Evolutionary conservation across 164 flowering plant species (phyloP).

Genomic region (Vitis vinifera): DNA sequence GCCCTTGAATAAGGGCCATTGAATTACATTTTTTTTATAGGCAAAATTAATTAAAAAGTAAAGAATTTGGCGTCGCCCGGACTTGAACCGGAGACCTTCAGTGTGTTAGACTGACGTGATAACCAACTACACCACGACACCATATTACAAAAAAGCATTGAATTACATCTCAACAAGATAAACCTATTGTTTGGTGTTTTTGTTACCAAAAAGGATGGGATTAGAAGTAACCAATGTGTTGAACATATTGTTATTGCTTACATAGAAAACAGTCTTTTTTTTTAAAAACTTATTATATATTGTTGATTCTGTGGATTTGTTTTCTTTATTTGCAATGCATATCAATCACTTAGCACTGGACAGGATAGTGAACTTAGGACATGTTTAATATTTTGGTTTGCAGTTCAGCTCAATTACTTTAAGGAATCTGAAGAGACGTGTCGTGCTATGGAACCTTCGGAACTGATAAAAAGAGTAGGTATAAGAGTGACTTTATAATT

Average conservation of each 20-base stretch:
- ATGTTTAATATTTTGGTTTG: slow-evolving; percentile 11
- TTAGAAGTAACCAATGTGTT: background rate
- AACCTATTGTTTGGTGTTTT: too few relatives aligned
- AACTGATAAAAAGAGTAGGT: slow-evolving; percentile 78
- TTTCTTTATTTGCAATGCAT: background rate
- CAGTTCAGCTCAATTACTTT: slow-evolving; percentile 52
- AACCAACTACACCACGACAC: too few relatives aligned
- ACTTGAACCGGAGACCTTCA: slow-evolving; percentile 15
- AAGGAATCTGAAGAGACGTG: slow-evolving; percentile 76
- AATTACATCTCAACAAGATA: too few relatives aligned
- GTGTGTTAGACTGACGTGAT: background rate
- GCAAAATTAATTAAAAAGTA: too few relatives aligned
- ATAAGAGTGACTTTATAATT: background rate
- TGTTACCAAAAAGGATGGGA: too few relatives aligned
- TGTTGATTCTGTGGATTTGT: background rate
- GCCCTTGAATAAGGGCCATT: too few relatives aligned
- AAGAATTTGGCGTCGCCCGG: slow-evolving; percentile 5
- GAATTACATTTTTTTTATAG: too few relatives aligned
- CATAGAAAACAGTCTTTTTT: background rate
- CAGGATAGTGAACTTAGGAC: slow-evolving; percentile 1
- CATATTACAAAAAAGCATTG: too few relatives aligned
- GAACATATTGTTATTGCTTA: background rate
- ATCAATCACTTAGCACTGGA: slow-evolving; percentile 1
- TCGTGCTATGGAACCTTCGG: slow-evolving; percentile 74
- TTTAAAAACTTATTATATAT: background rate